These are phyloP conservation scores for Paraphoma sp. DNA, from an alignment of 2,329 filamentous ascomycete species.

Conservation along the genomic window DNA sequence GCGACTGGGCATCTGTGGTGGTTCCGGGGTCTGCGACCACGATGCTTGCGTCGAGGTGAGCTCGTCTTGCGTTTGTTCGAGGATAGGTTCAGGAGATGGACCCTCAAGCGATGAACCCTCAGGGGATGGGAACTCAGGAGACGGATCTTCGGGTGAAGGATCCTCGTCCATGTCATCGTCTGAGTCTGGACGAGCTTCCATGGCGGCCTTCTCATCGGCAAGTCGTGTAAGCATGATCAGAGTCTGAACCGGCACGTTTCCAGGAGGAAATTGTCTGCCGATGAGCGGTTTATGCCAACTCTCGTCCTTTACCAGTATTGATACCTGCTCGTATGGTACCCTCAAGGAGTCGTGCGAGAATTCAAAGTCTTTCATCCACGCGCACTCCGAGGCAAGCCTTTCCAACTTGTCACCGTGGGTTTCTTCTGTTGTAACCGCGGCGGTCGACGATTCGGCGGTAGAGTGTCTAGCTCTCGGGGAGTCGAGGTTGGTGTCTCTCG, in stretches of 20 bases:
- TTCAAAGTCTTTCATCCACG: slow-evolving; percentile 32
- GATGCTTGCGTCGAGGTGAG: slow-evolving; percentile 19
- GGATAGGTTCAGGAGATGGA: not conserved
- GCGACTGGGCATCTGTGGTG: slow-evolving; percentile 17
- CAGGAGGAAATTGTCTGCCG: slow-evolving; percentile 42
- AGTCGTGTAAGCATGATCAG: slow-evolving; percentile 27
- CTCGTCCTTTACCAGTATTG: slow-evolving; percentile 55
- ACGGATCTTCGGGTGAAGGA: slow-evolving; percentile 22
- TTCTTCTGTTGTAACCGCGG: not conserved
- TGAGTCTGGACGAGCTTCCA: slow-evolving; percentile 14
- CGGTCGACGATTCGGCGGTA: not conserved
- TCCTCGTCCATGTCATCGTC: slow-evolving; percentile 17
- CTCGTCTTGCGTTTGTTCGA: slow-evolving; percentile 9
- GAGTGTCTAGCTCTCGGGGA: not conserved
- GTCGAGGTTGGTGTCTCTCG: not conserved
- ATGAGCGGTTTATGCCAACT: slow-evolving; percentile 43
- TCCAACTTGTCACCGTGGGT: slow-evolving; percentile 1
- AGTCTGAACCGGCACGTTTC: slow-evolving; percentile 49
- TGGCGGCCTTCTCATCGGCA: slow-evolving; percentile 24
- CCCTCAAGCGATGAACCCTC: not conserved
- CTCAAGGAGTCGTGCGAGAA: slow-evolving; percentile 28
- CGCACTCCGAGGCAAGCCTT: slow-evolving; percentile 13
- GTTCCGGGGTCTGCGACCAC: slow-evolving; percentile 30
- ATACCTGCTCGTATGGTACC: slow-evolving; percentile 56
- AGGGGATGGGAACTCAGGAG: slow-evolving; percentile 5